These are phyloP conservation scores for Aureobasidium subglaciale DNA, from an alignment of 2,329 filamentous ascomycete genomes.

Conservation along the genomic window DNA sequence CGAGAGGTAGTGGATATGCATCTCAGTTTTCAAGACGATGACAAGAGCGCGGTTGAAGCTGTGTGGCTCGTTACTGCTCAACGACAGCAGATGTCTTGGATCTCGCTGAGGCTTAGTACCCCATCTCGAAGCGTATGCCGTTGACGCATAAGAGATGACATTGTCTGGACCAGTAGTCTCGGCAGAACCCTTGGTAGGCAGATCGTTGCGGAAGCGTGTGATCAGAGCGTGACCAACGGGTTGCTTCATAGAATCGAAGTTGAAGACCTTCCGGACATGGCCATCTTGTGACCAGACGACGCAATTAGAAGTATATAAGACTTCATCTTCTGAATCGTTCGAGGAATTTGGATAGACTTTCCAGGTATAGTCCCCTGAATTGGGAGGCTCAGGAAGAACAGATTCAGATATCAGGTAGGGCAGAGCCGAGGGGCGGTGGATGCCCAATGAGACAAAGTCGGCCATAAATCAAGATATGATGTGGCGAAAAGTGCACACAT, in stretches of 20 bases:
- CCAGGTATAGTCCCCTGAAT: conserved; percentile 67
- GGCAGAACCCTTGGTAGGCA: background rate
- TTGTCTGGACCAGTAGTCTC: background rate
- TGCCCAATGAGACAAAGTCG: conserved; percentile 78
- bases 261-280: conserved; percentile 77
- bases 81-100: background rate
- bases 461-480: conserved; percentile 57
- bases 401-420: conserved; percentile 76
- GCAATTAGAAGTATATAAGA: conserved; percentile 65
- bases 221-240: conserved; percentile 78
- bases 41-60: conserved; percentile 56
- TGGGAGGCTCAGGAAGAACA: conserved; percentile 62
- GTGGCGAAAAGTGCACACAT: background rate
- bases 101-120: background rate
- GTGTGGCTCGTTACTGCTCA: background rate
- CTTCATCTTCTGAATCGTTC: conserved; percentile 62
- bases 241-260: conserved; percentile 81
- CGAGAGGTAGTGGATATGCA: conserved; percentile 84
- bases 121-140: background rate
- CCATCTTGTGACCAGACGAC: conserved; percentile 88
- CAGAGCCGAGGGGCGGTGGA: conserved; percentile 81
- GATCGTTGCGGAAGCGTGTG: conserved; percentile 57
- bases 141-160: background rate
- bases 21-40: conserved; percentile 85
- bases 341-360: conserved; percentile 48